Evolutionary conservation across 2,329 filamentous ascomycete genomes (phyloP).

Genomic region (Diplodia intermedia): DNA sequence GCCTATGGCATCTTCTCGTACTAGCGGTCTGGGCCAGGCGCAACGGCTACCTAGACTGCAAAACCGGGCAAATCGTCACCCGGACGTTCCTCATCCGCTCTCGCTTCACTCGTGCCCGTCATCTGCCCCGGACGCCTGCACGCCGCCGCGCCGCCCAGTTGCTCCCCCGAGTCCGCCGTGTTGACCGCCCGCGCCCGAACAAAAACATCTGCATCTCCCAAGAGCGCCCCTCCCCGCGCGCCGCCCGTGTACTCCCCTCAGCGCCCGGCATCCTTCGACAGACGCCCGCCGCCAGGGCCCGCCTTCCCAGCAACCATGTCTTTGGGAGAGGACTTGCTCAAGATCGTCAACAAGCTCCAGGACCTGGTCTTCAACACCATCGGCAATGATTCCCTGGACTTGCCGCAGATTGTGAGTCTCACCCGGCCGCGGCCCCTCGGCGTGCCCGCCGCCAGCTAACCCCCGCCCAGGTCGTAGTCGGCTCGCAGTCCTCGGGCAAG

Average conservation of each 20-base stretch:
- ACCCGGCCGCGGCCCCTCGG: constrained; percentile 44
- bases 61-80: constrained; percentile 31
- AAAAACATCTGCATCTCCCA: constrained; percentile 29
- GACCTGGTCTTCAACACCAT: constrained; percentile 99
- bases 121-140: constrained; percentile 26
- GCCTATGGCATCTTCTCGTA: constrained; percentile 24
- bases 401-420: constrained; percentile 96
- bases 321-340: constrained; percentile 92
- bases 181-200: constrained; percentile 29
- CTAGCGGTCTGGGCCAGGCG: constrained; percentile 29
- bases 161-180: constrained; percentile 9
- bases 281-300: constrained; percentile 21
- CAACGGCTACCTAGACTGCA: constrained; percentile 27
- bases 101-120: constrained; percentile 14
- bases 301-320: constrained; percentile 71
- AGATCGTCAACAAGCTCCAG: constrained; percentile 97
- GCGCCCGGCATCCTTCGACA: background rate
- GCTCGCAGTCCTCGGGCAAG: constrained; percentile 97
- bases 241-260: constrained; percentile 17
- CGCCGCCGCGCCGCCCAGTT: background rate
- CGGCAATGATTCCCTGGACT: constrained; percentile 95
- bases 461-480: constrained; percentile 82
- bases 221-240: constrained; percentile 29
- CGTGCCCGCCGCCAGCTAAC: constrained; percentile 35
- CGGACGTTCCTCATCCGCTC: constrained; percentile 15